These are phyloP conservation scores for Vitis cinerea DNA, from an alignment of 164 flowering plant species.

Conservation along the genomic window DNA sequence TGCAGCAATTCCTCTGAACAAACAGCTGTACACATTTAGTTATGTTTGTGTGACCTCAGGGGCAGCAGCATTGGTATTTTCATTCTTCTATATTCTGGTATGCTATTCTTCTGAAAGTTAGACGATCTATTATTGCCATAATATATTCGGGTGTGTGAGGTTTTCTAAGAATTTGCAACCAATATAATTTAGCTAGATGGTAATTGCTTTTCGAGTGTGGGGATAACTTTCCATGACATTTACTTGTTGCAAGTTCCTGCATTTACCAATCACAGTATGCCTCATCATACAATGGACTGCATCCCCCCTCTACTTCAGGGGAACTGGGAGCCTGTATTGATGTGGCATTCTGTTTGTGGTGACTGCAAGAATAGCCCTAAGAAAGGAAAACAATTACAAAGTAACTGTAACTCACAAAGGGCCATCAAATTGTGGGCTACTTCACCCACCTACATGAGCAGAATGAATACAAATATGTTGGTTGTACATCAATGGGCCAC, in stretches of 20 bases:
- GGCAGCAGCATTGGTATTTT: constrained; percentile 79
- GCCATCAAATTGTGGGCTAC: too few species aligned
- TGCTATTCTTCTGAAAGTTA: neutral
- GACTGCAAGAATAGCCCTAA: neutral
- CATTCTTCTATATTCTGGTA: constrained; percentile 70
- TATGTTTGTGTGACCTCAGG: constrained; percentile 90
- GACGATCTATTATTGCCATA: too few species aligned
- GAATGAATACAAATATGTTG: too few species aligned
- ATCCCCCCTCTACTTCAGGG: neutral
- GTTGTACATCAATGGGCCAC: too few species aligned
- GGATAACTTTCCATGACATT: too few species aligned
- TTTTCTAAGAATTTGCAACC: neutral
- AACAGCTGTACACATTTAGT: constrained; percentile 81
- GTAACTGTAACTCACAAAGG: too few species aligned
- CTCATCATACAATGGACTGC: neutral
- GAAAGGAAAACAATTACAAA: too few species aligned
- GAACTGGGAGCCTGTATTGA: neutral
- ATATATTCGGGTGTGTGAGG: neutral
- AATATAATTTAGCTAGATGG: neutral
- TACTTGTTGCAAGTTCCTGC: neutral
- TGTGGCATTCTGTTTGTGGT: neutral
- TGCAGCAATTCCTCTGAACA: constrained; percentile 87
- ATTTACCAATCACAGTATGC: neutral
- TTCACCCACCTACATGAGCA: too few species aligned
- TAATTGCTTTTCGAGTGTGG: neutral